Base-by-base conservation (phyloP, 2,329 filamentous ascomycete genomes). In the Botrytis tulipae region DNA sequence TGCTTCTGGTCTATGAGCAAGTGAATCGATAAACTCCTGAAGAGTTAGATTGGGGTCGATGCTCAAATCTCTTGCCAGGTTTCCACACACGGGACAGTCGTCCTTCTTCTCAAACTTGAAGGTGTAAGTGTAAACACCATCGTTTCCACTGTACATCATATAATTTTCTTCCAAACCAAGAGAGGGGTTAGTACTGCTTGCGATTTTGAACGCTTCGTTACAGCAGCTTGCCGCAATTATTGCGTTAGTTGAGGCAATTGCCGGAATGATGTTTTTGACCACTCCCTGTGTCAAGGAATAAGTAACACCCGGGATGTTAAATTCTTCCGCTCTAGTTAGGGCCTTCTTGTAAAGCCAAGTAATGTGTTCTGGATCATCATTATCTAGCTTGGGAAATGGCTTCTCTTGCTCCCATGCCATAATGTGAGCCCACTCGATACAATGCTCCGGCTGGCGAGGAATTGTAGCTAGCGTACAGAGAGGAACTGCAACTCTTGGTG, bases 91-190 rank as follows among this genome's bases (percentile, higher is more conserved):
- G 3, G 96, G 94, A 77, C 96, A 99, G 82, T 98, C 96, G 25
- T 92, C 88, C 82, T 98, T 98, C 85, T 93, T 93, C 83, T 98
- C 92, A 80, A 97, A 94, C 80, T 94, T 91, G 82, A 98, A 99
- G 0, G 96, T 99, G 83, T 97, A 98, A 0, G 96, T 99, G 85
- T 99, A 99, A 77, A 99, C 92, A 77, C 92, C 89, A 80, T 97
- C 95, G 80, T 98, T 95, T 65, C 97, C 96, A 20, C 94, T 97
- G 83, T 99, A 99, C 93, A 98, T 97, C 95, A 98, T 98, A 84
- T 99, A 99, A 82, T 97, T 97, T 73, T 92, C 92, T 62, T 92
- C 90, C 76, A 89, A 86, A 20, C 92, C 93, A 25, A 99, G 86
- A 76, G 90, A 91, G 0, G 95, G 94, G 46, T 95, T 96, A 54